Base-by-base conservation (phyloP, 306 rosid genomes). In the Casuarina glauca region DNA sequence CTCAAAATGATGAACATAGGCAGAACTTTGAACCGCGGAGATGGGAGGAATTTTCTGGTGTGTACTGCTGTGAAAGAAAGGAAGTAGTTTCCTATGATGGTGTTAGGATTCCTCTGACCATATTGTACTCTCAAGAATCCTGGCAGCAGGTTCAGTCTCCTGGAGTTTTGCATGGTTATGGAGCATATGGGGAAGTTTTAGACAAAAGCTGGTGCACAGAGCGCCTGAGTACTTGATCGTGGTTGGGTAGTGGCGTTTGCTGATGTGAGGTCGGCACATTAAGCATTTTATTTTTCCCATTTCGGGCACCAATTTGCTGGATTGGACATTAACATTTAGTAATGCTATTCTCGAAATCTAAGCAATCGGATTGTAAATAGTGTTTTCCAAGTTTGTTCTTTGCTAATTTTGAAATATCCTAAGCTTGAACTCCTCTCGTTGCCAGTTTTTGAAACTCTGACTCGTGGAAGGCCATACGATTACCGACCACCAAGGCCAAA, bases 211-310 rank as follows among this genome's bases (percentile, higher is more conserved):
- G 97, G 97, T 89, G 89, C 73, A 62, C 97, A 20, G 78, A 89
- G 75, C 92, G 93, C 75, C 81, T 95, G 84, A 92, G 98, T 83
- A 73, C 90, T 95, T 76, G 95, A 92, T 78, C 95, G 96, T 49
- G 98, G 98, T 69, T 92, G 97, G 91, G 91, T 92, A 69, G 84
- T 95, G 82, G 98, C 98, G 49, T 91, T 95, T 87, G 97, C 97
- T 55, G 97, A 91, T 57, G 96, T 89, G 83, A 90, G 98, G 98
- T 95, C 67, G 76, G 87, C 79, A 17, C 70, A 15, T 66, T 6
- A 41, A 8, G 49, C 41, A 62, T 42, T 45, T 57, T 55, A 32
- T 10, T 80, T 70, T 35, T 10, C 10, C 50, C 13, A 46, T 46
- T 46, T 46, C 10, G 8, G 49, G 50, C 50, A 46, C 50, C 10